A percentile compares a stretch with the other conserved stretches of the same genome.
Evolutionary conservation across 208 protist species (phyloP).

Genomic region (Leishmania martiniquensis): DNA sequence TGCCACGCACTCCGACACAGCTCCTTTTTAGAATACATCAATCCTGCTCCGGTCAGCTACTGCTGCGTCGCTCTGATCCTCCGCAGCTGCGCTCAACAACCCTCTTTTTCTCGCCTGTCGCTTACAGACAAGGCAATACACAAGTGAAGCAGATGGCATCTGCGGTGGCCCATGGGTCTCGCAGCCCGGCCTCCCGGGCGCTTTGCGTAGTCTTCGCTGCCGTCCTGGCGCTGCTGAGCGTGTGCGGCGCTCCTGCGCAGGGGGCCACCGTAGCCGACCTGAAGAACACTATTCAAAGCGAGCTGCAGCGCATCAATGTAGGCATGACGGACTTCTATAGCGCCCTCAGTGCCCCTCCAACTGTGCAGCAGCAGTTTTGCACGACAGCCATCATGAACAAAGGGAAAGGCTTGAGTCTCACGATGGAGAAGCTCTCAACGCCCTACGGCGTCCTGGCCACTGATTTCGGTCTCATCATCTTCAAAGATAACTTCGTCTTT

Average conservation of each 20-base stretch:
- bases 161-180: neutral
- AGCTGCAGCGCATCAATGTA: slow-evolving; percentile 7
- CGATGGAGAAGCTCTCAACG: slow-evolving; percentile 20
- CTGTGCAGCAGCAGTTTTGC: slow-evolving; percentile 29
- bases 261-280: slow-evolving; percentile 18
- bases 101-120: neutral
- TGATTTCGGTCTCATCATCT: slow-evolving; percentile 16
- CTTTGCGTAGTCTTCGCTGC: neutral
- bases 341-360: slow-evolving; percentile 11
- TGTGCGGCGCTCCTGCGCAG: slow-evolving; percentile 6
- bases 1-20: neutral
- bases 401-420: slow-evolving; percentile 21
- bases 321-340: slow-evolving; percentile 29
- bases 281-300: slow-evolving; percentile 1
- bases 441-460: slow-evolving; percentile 25
- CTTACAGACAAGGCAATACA: neutral
- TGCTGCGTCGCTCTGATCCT: neutral
- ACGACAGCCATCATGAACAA: slow-evolving; percentile 15
- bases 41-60: neutral
- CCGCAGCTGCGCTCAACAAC: neutral
- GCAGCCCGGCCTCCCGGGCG: neutral
- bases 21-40: neutral
- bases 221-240: slow-evolving; percentile 2
- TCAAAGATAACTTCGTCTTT: slow-evolving; percentile 27
- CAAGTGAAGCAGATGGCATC: neutral